phyloP scores from a whole-genome alignment of 139 green algal species.

The Chlorella vulgaris region DNA sequence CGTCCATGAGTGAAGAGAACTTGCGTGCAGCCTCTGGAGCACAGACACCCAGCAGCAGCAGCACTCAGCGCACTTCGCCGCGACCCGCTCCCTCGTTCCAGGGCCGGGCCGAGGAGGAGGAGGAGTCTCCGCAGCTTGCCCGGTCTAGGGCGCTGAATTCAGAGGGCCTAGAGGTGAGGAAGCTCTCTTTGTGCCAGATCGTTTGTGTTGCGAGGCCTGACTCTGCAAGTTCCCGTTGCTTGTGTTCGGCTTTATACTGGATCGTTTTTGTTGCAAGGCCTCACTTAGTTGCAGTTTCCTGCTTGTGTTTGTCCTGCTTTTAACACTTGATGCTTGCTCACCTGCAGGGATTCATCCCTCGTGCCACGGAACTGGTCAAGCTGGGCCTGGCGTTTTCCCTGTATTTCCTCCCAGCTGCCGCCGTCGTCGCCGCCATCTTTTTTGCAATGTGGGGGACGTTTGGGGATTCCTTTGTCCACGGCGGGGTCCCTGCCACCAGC shows the following conservation, averaged over 20 bases:
- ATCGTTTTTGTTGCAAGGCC: too few species aligned
- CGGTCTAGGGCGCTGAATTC: conserved; percentile 56
- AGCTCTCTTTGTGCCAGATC: conserved; percentile 25
- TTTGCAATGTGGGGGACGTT: conserved; percentile 45
- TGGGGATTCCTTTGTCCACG: conserved; percentile 69
- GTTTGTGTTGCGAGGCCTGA: conserved; percentile 39
- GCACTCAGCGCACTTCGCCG: background rate
- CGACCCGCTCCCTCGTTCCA: conserved; percentile 40
- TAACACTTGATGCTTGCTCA: too few species aligned
- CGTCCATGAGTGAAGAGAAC: conserved; percentile 10
- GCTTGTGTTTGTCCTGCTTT: too few species aligned
- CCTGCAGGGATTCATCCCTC: conserved; percentile 72
- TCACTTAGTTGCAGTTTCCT: too few species aligned
- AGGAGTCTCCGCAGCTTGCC: conserved; percentile 45
- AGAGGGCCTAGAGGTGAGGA: conserved; percentile 73
- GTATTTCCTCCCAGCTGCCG: conserved; percentile 57
- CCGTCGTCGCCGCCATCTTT: conserved; percentile 23
- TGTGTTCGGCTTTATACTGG: too few species aligned
- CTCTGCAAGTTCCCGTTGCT: too few species aligned
- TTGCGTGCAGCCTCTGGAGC: background rate
- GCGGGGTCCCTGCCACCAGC: conserved; percentile 35
- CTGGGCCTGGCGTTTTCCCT: conserved; percentile 77
- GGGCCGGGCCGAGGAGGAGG: background rate
- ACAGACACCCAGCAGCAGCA: conserved; percentile 14
- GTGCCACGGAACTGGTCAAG: conserved; percentile 65